Base-by-base conservation (phyloP, 2,329 filamentous ascomycete species). In the Rhinocladiella similis region DNA sequence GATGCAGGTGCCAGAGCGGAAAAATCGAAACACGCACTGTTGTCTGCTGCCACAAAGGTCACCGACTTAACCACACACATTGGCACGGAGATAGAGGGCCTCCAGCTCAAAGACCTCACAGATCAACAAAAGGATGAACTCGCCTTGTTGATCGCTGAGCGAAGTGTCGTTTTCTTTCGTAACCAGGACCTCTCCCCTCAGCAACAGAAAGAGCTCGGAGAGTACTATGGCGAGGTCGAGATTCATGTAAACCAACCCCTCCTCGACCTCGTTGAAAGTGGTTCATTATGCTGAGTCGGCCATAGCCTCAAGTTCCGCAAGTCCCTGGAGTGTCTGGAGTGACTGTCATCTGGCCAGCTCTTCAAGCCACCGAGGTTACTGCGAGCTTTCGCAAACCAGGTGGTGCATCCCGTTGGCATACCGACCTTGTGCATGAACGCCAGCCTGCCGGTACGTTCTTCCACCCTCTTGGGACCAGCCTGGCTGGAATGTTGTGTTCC, bases 101-200 rank as follows among this genome's bases (percentile, higher is more conserved):
- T 74, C 2, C 76, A 73, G 50, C 63, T 80, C 36, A 69, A 69
- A 42, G 84, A 90, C 39, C 80, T 81, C 63, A 77, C 83, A 0
- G 85, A 89, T 54, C 81, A 85, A 47, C 73, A 87, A 16, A 69
- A 89, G 25, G 79, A 83, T 1, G 87, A 90, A 63, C 74, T 90
- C 0, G 87, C 84, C 20, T 75, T 59, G 12, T 41, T 59, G 36
- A 58, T 81, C 63, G 80, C 77, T 1, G 69, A 79, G 53, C 67
- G 78, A 14, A 78, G 78, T 18, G 79, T 81, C 2, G 75, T 80
- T 3, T 80, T 81, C 65, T 72, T 82, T 50, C 74, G 78, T 10
- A 68, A 76, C 47, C 79, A 82, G 59, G 73, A 79, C 61, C 69
- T 78, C 22, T 75, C 70, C 3, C 73, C 74, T 18, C 69, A 69